Conservation (phyloP, 108 stramenopile genomes). For the Skeletonema potamos region DNA sequence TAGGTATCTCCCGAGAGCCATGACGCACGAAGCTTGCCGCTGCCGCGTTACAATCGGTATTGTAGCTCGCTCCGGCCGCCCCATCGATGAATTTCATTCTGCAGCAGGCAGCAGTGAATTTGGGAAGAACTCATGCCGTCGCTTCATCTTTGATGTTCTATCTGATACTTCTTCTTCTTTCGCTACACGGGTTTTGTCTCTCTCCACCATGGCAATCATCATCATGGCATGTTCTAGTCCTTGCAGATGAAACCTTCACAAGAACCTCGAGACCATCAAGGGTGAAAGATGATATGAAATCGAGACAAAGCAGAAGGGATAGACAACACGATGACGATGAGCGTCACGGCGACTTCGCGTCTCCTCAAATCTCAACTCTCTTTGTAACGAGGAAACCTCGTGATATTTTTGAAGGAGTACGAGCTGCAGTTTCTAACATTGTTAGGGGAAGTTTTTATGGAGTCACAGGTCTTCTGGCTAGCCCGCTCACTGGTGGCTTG, state of each 20-base stretch:
- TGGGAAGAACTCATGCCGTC: too few relatives aligned
- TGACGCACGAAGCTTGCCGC: too few relatives aligned
- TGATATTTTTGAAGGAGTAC: slow-evolving; percentile 27
- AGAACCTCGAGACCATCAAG: neutral
- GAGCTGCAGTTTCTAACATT: slow-evolving; percentile 19
- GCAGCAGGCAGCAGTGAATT: too few relatives aligned
- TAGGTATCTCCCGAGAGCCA: too few relatives aligned
- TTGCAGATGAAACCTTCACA: neutral
- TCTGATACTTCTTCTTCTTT: neutral
- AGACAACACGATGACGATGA: neutral
- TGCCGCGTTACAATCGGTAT: too few relatives aligned
- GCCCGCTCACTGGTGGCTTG: slow-evolving; percentile 11
- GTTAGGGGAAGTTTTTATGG: slow-evolving; percentile 24
- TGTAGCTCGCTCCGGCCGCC: too few relatives aligned
- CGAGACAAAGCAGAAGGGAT: neutral
- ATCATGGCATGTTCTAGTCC: neutral
- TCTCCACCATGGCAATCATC: neutral
- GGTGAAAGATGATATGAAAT: neutral
- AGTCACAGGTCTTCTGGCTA: slow-evolving; percentile 18
- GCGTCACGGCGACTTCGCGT: neutral
- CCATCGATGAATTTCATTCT: too few relatives aligned
- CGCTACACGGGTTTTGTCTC: neutral
- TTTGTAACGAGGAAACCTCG: slow-evolving; percentile 25
- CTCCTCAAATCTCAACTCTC: slow-evolving; percentile 2
- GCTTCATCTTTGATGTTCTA: neutral